Conservation (phyloP, 83 land plant genomes). For the Isoetes engelmannii region DNA sequence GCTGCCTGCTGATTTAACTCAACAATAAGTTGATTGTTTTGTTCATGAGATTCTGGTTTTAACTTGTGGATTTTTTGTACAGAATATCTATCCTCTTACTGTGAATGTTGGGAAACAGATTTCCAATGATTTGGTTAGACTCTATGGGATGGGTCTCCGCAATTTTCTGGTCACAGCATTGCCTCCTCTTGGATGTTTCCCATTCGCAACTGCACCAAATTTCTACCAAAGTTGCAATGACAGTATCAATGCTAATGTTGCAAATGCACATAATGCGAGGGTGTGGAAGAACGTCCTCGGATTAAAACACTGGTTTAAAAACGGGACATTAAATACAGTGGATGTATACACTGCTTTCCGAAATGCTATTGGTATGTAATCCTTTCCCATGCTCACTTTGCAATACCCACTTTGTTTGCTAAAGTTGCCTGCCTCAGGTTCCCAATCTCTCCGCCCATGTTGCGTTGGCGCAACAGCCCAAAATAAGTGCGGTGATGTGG, state of each 20-base stretch:
- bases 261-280: conserved; percentile 12
- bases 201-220: conserved; percentile 14
- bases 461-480: conserved; percentile 1
- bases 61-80: neutral
- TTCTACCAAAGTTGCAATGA: conserved; percentile 13
- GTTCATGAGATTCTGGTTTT: no score
- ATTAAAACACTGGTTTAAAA: conserved; percentile 9
- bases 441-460: conserved; percentile 7
- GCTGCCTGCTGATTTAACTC: neutral
- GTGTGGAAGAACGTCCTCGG: conserved; percentile 18
- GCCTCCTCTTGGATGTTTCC: conserved; percentile 19
- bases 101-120: conserved; percentile 20
- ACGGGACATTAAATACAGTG: conserved; percentile 2
- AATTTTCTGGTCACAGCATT: conserved; percentile 10
- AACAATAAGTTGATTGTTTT: neutral
- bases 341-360: conserved; percentile 13
- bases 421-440: neutral
- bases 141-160: conserved; percentile 16
- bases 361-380: neutral
- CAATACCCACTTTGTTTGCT: neutral
- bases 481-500: conserved; percentile 15
- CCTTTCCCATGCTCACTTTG: neutral
- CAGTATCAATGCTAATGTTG: conserved; percentile 9
- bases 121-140: conserved; percentile 10
- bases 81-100: conserved; percentile 18